Evolutionary conservation across 371 early-diverging fungal species (phyloP).

Genomic region (Smittium mucronatum): DNA sequence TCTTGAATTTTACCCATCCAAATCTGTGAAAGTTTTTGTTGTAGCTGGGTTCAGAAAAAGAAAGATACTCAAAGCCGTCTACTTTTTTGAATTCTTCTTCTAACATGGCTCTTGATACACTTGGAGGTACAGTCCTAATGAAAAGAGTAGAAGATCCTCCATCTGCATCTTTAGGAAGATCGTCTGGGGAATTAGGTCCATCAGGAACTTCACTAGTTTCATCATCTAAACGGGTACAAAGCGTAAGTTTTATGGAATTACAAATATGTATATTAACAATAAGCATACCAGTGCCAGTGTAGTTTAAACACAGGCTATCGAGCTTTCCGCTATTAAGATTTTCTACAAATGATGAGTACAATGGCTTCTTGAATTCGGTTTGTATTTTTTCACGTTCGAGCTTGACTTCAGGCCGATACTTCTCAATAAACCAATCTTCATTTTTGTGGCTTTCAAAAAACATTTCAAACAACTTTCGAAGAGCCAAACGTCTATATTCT

Average conservation of each 20-base stretch:
- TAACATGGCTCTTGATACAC: constrained; percentile 53
- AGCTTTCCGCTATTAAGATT: constrained; percentile 56
- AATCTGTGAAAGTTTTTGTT: constrained; percentile 71
- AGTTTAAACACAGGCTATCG: constrained; percentile 34
- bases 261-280: constrained; percentile 1
- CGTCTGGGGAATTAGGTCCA: no score
- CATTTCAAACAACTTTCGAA: constrained; percentile 44
- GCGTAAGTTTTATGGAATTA: constrained; percentile 5
- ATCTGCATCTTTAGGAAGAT: no score
- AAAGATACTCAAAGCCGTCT: constrained; percentile 68
- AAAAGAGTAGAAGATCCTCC: constrained; percentile 50
- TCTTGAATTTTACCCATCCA: constrained; percentile 83
- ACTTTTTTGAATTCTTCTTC: constrained; percentile 51
- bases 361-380: constrained; percentile 38
- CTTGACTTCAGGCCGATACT: constrained; percentile 66
- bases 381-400: constrained; percentile 55
- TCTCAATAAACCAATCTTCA: constrained; percentile 85
- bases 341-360: constrained; percentile 42
- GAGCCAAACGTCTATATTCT: constrained; percentile 63
- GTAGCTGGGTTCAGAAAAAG: constrained; percentile 75
- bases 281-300: background rate
- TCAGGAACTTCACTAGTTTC: constrained; percentile 21
- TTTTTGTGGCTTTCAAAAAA: constrained; percentile 69
- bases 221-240: constrained; percentile 14
- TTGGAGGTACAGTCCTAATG: constrained; percentile 70